Conservation (phyloP, 805 yeast species). For the Yarrowia sp. region DNA sequence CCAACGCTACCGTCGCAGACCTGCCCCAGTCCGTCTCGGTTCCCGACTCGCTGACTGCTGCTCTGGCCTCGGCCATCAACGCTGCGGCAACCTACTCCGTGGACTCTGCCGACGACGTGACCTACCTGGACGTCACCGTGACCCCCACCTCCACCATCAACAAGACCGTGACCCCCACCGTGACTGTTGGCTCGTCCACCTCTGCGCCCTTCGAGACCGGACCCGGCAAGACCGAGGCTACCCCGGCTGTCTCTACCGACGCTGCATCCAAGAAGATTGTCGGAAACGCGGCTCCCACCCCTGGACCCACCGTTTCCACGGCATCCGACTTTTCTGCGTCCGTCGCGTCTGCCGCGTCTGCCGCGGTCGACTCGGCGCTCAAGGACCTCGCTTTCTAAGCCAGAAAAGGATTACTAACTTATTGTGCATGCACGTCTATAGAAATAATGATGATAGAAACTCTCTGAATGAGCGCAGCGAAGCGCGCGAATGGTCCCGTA, state of each 20-base stretch:
- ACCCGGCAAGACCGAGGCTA: neutral
- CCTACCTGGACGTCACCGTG: conserved; percentile 14
- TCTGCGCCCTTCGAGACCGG: neutral
- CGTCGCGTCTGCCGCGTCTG: conserved; percentile 29
- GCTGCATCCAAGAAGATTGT: conserved; percentile 11
- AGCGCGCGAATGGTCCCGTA: neutral
- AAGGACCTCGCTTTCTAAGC: conserved; percentile 1
- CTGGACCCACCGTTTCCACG: conserved; percentile 13
- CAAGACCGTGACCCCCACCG: conserved; percentile 15
- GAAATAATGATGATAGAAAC: neutral
- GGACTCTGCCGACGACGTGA: conserved; percentile 23
- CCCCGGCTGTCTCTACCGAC: conserved; percentile 22
- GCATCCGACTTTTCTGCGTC: conserved; percentile 17
- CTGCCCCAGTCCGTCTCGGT: neutral
- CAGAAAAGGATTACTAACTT: neutral
- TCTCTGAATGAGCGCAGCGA: neutral
- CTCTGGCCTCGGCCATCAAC: conserved; percentile 3
- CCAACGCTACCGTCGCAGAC: neutral
- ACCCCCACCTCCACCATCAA: conserved; percentile 22
- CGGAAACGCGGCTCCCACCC: conserved; percentile 15
- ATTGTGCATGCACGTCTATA: neutral
- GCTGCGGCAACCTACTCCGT: conserved; percentile 11
- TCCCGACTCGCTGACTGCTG: conserved; percentile 6
- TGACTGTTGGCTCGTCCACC: neutral
- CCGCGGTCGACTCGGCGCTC: conserved; percentile 11